Evolutionary conservation across 257 asterid species (phyloP).

Genomic region (Solanum virginianum): DNA sequence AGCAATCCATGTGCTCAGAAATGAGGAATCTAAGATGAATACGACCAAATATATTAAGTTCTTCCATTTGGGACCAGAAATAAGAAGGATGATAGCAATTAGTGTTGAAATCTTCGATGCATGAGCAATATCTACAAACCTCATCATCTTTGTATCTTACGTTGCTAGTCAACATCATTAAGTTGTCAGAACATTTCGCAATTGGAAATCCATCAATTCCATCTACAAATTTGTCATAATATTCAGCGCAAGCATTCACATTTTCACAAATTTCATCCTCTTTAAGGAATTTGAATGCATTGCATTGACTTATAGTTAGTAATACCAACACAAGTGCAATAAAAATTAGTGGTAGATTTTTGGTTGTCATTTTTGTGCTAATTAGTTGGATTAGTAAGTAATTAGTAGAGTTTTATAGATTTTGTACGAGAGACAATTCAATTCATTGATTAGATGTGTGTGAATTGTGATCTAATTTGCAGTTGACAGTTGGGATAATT

Average conservation of each 20-base stretch:
- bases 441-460: not conserved
- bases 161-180: not conserved
- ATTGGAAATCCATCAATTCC: not conserved
- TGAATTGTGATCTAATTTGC: not conserved
- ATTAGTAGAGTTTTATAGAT: not conserved
- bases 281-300: not conserved
- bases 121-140: not conserved
- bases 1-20: slow-evolving; percentile 6
- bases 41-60: not conserved
- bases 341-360: not conserved
- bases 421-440: not conserved
- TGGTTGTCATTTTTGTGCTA: not conserved
- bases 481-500: not conserved
- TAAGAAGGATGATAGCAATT: not conserved
- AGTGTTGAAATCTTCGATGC: not conserved
- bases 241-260: not conserved
- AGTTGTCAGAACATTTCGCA: not conserved
- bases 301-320: not conserved
- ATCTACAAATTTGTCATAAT: not conserved
- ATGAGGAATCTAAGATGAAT: slow-evolving; percentile 1
- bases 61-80: not conserved
- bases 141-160: not conserved
- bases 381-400: not conserved
- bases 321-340: not conserved
- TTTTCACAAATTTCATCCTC: not conserved